phyloP scores from a whole-genome alignment of 495 filamentous ascomycete genomes.

The Xylaria nigripes region DNA sequence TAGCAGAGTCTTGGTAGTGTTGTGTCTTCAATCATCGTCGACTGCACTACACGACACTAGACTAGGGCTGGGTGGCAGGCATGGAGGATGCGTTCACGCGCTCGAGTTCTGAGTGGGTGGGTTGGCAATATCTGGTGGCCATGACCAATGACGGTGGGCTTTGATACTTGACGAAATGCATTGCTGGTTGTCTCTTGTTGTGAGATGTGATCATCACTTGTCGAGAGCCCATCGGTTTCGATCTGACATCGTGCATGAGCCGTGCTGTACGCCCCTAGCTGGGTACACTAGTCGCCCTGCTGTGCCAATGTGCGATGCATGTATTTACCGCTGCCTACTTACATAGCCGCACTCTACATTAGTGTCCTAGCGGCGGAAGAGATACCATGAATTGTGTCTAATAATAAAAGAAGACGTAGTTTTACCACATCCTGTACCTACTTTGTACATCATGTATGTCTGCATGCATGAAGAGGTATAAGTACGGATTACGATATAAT shows the following conservation, averaged over 20 bases:
- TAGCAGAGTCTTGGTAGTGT: too few relatives aligned
- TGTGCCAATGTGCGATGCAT: slow-evolving; percentile 12
- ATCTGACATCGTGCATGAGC: slow-evolving; percentile 33
- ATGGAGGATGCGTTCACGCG: slow-evolving; percentile 5
- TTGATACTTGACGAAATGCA: background rate
- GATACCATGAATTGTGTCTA: background rate
- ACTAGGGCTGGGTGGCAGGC: slow-evolving; percentile 1
- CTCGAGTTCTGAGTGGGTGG: background rate
- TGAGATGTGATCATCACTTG: slow-evolving; percentile 22
- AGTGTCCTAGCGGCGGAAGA: slow-evolving; percentile 12
- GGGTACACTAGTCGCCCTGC: slow-evolving; percentile 12
- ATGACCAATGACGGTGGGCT: background rate
- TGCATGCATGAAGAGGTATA: too few relatives aligned
- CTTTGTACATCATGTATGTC: too few relatives aligned
- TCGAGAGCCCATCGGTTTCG: slow-evolving; percentile 22
- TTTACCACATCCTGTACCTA: too few relatives aligned
- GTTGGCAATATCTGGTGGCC: background rate
- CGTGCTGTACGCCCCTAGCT: slow-evolving; percentile 20
- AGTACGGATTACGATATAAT: too few relatives aligned
- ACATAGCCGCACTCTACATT: slow-evolving; percentile 18
- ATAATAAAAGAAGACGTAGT: too few relatives aligned
- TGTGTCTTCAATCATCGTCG: background rate
- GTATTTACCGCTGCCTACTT: slow-evolving; percentile 7
- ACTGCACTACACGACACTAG: too few relatives aligned
- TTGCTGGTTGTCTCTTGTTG: background rate